These are phyloP conservation scores for Melampsora larici-populina DNA, from an alignment of 1,284 basidiomycete genomes.

Conservation along the genomic window DNA sequence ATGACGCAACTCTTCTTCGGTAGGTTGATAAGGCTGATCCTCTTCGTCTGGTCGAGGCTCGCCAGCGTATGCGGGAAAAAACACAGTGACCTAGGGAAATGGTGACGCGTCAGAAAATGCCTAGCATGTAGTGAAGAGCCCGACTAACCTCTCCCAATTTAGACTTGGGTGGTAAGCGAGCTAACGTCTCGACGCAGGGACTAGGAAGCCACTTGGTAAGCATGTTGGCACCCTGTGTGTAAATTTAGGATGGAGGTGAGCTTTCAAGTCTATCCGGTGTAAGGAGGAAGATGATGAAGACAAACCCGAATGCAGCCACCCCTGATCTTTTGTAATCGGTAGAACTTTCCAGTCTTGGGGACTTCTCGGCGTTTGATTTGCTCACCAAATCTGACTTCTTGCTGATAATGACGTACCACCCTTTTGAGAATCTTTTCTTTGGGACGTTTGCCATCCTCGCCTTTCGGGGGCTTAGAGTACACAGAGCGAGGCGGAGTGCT, in stretches of 20 bases:
- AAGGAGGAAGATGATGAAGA: background rate
- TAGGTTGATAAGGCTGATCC: constrained; percentile 38
- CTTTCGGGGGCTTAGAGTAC: constrained; percentile 28
- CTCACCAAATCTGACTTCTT: constrained; percentile 37
- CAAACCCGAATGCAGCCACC: constrained; percentile 29
- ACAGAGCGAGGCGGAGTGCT: constrained; percentile 30
- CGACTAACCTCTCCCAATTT: constrained; percentile 35
- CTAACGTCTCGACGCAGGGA: constrained; percentile 36
- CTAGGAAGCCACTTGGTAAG: constrained; percentile 39
- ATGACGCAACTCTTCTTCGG: constrained; percentile 29
- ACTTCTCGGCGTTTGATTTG: constrained; percentile 33
- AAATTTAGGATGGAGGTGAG: background rate
- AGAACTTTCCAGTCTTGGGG: constrained; percentile 1
- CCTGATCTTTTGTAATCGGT: background rate
- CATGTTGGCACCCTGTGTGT: constrained; percentile 18
- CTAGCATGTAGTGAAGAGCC: background rate
- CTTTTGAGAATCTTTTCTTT: constrained; percentile 40
- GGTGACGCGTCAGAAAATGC: background rate
- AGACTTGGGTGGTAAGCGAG: constrained; percentile 31
- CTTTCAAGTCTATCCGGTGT: background rate
- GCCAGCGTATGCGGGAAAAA: background rate
- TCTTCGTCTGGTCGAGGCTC: background rate
- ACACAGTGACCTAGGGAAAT: background rate
- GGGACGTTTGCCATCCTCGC: constrained; percentile 25
- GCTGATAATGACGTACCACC: constrained; percentile 23